Conservation (phyloP, 805 yeast genomes). For the Nakazawaea ernobii region DNA sequence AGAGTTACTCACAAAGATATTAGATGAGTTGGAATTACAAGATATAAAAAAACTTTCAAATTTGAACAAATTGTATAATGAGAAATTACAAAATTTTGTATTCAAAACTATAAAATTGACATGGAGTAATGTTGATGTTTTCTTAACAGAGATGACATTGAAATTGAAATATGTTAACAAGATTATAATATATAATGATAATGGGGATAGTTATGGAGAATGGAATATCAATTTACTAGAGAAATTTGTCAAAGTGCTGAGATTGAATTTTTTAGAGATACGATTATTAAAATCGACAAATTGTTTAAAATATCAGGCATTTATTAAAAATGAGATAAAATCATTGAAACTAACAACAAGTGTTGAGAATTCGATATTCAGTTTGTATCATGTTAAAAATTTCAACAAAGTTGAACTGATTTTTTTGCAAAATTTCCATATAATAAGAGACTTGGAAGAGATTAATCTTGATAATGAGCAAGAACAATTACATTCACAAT, state of each 20-base stretch:
- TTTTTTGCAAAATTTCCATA: constrained; percentile 33
- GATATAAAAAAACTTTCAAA: constrained; percentile 5
- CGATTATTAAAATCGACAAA: constrained; percentile 25
- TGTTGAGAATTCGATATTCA: constrained; percentile 26
- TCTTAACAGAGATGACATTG: not conserved
- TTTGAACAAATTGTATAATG: not conserved
- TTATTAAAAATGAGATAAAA: constrained; percentile 11
- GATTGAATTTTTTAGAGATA: constrained; percentile 19
- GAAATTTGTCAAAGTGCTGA: constrained; percentile 16
- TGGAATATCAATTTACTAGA: constrained; percentile 10
- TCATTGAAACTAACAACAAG: constrained; percentile 18
- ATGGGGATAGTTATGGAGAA: constrained; percentile 17
- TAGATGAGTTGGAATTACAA: not conserved
- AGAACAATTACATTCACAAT: constrained; percentile 15
- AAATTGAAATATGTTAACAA: not conserved
- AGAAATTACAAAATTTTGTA: not conserved
- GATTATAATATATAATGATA: not conserved
- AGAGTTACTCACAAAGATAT: constrained; percentile 1
- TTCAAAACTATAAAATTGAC: not conserved
- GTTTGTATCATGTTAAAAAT: constrained; percentile 35
- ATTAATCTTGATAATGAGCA: constrained; percentile 31
- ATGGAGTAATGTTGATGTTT: constrained; percentile 3
- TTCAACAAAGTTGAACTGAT: constrained; percentile 29
- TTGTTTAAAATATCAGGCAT: constrained; percentile 26
- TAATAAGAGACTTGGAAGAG: constrained; percentile 20